Percentiles rank a stretch among this genome's conserved stretches.
phyloP scores from a whole-genome alignment of 208 protist genomes.

The Vickermania spadyakhi region DNA sequence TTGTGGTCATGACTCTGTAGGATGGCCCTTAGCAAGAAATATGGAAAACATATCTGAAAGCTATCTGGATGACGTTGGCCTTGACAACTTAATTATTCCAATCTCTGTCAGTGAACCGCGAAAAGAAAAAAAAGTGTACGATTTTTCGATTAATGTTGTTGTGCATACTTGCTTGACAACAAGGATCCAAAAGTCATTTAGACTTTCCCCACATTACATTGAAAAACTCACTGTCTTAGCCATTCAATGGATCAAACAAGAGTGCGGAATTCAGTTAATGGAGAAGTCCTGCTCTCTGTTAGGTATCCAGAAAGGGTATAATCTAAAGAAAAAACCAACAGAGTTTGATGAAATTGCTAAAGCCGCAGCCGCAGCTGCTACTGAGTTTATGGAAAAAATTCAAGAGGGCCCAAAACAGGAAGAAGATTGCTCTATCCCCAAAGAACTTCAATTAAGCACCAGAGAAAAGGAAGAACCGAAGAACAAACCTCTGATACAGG shows the following conservation, averaged over 20 bases:
- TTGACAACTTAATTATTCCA: slow-evolving; percentile 83
- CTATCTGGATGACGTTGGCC: slow-evolving; percentile 62
- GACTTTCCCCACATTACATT: slow-evolving; percentile 51
- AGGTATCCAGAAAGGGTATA: slow-evolving; percentile 26
- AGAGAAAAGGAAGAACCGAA: slow-evolving; percentile 3
- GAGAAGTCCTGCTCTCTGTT: slow-evolving; percentile 29
- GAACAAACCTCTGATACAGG: slow-evolving; percentile 37
- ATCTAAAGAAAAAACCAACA: neutral
- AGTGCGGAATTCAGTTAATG: slow-evolving; percentile 49
- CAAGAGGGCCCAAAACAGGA: neutral
- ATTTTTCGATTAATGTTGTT: slow-evolving; percentile 58
- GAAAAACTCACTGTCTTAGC: slow-evolving; percentile 39
- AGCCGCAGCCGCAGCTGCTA: neutral
- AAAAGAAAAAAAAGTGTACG: slow-evolving; percentile 12
- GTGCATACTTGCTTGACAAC: slow-evolving; percentile 58
- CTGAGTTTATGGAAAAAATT: slow-evolving; percentile 7
- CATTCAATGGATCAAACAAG: slow-evolving; percentile 70
- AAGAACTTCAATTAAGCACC: neutral
- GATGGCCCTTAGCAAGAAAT: slow-evolving; percentile 43
- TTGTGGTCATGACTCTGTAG: slow-evolving; percentile 62
- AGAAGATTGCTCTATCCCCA: neutral
- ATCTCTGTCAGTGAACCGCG: slow-evolving; percentile 57
- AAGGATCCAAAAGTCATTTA: slow-evolving; percentile 25
- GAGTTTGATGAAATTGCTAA: neutral
- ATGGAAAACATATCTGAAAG: slow-evolving; percentile 49